Evolutionary conservation across 345 rosid species (phyloP).

Genomic region (Clarkia xantiana): DNA sequence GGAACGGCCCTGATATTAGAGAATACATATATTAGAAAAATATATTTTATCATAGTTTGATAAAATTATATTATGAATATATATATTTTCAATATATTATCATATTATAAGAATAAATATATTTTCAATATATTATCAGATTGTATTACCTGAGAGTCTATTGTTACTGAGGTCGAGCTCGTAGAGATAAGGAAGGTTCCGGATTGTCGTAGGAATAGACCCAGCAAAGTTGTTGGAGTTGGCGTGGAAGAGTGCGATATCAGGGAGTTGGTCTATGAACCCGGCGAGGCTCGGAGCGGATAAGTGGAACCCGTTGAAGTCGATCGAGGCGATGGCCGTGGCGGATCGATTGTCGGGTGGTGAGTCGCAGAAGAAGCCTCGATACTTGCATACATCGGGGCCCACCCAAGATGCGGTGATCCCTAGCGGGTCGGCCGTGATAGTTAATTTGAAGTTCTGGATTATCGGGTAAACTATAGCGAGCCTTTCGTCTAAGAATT

Average conservation of each 20-base stretch:
- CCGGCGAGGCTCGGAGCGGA: conserved; percentile 61
- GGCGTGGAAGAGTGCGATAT: conserved; percentile 71
- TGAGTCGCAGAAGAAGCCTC: conserved; percentile 64
- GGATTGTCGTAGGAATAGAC: conserved; percentile 31
- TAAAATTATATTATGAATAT: no score
- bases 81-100: no score
- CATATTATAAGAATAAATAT: no score
- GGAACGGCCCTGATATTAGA: conserved; percentile 87
- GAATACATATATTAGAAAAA: no score
- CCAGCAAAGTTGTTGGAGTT: conserved; percentile 75
- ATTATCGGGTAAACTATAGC: conserved; percentile 56
- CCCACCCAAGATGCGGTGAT: conserved; percentile 67
- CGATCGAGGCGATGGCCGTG: conserved; percentile 56
- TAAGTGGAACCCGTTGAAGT: conserved; percentile 78
- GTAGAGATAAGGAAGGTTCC: conserved; percentile 57
- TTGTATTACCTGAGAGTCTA: conserved; percentile 34
- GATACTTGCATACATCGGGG: conserved; percentile 59
- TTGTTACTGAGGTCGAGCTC: conserved; percentile 85
- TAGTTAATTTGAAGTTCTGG: conserved; percentile 56
- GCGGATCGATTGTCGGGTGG: conserved; percentile 81
- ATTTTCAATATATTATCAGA: no score
- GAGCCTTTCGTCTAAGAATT: conserved; percentile 54
- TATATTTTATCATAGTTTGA: no score
- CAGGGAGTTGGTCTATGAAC: conserved; percentile 61
- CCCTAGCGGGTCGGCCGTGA: conserved; percentile 55